phyloP scores from a whole-genome alignment of 2,329 filamentous ascomycete genomes.

The Ophiocordyceps australis region DNA sequence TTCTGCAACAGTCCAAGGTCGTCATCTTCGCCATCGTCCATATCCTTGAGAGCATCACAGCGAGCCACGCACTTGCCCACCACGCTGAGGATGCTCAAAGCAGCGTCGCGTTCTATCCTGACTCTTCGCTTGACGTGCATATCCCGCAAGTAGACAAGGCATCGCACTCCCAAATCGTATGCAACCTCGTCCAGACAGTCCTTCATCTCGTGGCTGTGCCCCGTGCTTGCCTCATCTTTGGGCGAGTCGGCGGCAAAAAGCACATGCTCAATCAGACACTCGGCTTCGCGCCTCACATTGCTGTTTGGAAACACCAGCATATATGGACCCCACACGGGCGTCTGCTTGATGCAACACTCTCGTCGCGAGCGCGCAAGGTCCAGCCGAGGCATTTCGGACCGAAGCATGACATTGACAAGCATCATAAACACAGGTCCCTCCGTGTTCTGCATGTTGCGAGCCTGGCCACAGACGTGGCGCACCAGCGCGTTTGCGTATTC shows the following conservation, averaged over 20 bases:
- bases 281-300: constrained; percentile 20
- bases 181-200: constrained; percentile 9
- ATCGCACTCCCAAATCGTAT: constrained; percentile 22
- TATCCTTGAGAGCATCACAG: constrained; percentile 15
- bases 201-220: constrained; percentile 1
- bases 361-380: constrained; percentile 7
- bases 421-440: constrained; percentile 31
- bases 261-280: constrained; percentile 22
- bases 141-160: constrained; percentile 26
- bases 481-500: constrained; percentile 19
- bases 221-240: constrained; percentile 10
- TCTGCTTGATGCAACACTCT: constrained; percentile 6
- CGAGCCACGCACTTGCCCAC: constrained; percentile 22
- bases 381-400: constrained; percentile 10
- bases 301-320: constrained; percentile 28
- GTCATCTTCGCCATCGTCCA: constrained; percentile 11
- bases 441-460: constrained; percentile 21
- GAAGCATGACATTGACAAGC: constrained; percentile 16
- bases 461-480: constrained; percentile 23
- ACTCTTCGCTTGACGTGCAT: constrained; percentile 21
- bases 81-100: constrained; percentile 21
- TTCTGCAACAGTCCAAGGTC: constrained; percentile 9
- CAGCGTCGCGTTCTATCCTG: constrained; percentile 22
- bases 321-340: constrained; percentile 30
- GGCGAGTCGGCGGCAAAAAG: constrained; percentile 18